These are phyloP conservation scores for Microbotryum scabiosae DNA, from an alignment of 1,284 basidiomycete genomes.

Conservation along the genomic window DNA sequence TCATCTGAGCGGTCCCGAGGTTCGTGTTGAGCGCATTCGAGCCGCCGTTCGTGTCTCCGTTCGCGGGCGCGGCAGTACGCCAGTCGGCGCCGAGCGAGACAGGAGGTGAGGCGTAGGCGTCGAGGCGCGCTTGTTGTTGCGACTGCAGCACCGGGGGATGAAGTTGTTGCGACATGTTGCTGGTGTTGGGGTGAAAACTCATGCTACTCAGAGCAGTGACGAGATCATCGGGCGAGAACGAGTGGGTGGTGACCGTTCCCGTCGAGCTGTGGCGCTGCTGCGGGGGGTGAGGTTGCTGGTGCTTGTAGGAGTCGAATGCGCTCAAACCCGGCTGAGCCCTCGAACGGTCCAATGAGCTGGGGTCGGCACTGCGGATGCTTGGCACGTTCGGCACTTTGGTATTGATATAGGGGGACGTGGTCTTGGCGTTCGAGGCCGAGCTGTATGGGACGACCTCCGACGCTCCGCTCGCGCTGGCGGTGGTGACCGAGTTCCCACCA, in stretches of 20 bases:
- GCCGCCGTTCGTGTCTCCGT: neutral
- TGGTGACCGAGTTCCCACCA: too few relatives aligned
- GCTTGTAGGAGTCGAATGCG: neutral
- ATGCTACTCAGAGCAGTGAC: conserved; percentile 17
- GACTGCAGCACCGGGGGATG: neutral
- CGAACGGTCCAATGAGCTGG: neutral
- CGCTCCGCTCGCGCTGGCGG: too few relatives aligned
- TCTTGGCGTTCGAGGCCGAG: neutral
- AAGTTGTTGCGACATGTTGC: neutral
- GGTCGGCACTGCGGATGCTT: neutral
- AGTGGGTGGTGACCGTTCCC: neutral
- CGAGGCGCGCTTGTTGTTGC: neutral
- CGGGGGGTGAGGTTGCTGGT: neutral
- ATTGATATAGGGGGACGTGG: neutral
- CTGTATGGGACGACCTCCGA: neutral
- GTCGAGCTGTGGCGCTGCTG: conserved; percentile 2
- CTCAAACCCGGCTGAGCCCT: neutral
- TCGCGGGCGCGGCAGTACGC: neutral
- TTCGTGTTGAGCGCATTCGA: neutral
- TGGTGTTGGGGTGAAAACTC: neutral
- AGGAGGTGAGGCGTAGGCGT: conserved; percentile 8
- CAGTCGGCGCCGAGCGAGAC: conserved; percentile 1
- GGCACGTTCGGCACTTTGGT: neutral
- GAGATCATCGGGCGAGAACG: conserved; percentile 22
- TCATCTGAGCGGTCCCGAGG: conserved; percentile 6